Evolutionary conservation across 805 yeast genomes (phyloP), one percentile per base, ranked within the genome.

Genomic region (Starmerella bacillaris): DNA sequence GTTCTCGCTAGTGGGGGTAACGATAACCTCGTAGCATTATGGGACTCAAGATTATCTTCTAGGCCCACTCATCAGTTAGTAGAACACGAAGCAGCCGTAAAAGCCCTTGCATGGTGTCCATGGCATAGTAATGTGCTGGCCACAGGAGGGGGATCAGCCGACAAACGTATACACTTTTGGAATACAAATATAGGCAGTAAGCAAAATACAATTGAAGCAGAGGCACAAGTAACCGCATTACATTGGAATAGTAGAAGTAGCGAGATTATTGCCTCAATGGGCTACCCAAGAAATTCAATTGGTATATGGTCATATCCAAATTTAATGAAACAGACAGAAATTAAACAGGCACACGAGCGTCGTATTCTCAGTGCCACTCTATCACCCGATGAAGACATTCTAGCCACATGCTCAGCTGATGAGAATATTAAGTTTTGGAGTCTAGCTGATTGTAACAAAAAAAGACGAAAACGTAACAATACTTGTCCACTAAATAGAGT

Each of bases 101-200:
- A 89, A 57, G 95, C 96, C 2, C 55, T 89, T 33, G 73, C 86
- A 6, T 86, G 95, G 94, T 78, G 92, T 51, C 96, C 96, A 2
- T 76, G 76, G 53, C 86, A 80, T 47, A 60, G 60, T 21, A 75
- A 78, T 40, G 57, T 84, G 36, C 63, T 86, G 35, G 95, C 95
- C n/a, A 77, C 94, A 3, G 98, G 96, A 5, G 98, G 98, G 35
- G 98, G 98, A 12, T 76, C 92, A 9, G 68, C 78, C 21, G 95
- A 89, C 57, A 76, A 73, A 51, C 69, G 74, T 31, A 78, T 86
- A 39, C 86, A 86, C 57, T 80, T 89, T 57, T 89, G 96, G 96
- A 89, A 89, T 56, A 72, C 94, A 3, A 70, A 79, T 15, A 79
- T 92, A 0, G 98, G 96, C 1, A 71, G 84, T 2, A 62, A 92